Base-by-base conservation (phyloP, 2,329 filamentous ascomycete species). In the Cercospora citrullina region DNA sequence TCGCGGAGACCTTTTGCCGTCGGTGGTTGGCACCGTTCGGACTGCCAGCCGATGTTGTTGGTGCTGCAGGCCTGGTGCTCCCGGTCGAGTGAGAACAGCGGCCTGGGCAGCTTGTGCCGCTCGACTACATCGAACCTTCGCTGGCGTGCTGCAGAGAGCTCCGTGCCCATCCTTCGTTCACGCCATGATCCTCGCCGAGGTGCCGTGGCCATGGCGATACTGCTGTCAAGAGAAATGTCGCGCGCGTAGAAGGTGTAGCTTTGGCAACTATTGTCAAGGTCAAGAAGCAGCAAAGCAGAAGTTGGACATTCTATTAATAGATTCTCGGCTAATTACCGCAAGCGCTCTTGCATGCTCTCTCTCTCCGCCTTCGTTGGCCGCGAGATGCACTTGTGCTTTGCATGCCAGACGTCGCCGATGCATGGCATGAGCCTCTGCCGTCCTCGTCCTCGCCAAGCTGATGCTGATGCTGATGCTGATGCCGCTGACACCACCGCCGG, bases 81-180 rank as follows among this genome's bases (percentile, higher is more conserved):
- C 12, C 42, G 42, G 48, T 53, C 48, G 23, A 28, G 21, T 53
- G 2, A 23, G 14, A 16, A 26, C 48, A 53, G 48, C n/a, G 23
- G 21, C 26, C 48, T 53, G 48, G 16, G 36, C 12, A 60, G 31
- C 31, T 28, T 23, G 60, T 51, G 60, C 60, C 60, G 60, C 60
- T 45, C n/a, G 33, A 31, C 18, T 21, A 31, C 60, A 18, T 39
- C 39, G 18, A 31, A 10, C 39, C 28, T n/a, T 51, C 39, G 60
- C 60, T 48, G 60, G 60, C 36, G 60, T 18, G 39, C 33, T 62
- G 39, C 59, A 61, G 31, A 31, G 30, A 61, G 59, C 59, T 62
- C 8, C 6, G 23, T 30, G 33, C 42, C 30, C 33, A 48, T 48
- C 60, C 60, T 28, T 62, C 31, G 36, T 45, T 6, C 21, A 23